Evolutionary conservation across 192 early-diverging fungal genomes (phyloP), one percentile per base, ranked within the genome.

Genomic region (Paraglomus occultum): DNA sequence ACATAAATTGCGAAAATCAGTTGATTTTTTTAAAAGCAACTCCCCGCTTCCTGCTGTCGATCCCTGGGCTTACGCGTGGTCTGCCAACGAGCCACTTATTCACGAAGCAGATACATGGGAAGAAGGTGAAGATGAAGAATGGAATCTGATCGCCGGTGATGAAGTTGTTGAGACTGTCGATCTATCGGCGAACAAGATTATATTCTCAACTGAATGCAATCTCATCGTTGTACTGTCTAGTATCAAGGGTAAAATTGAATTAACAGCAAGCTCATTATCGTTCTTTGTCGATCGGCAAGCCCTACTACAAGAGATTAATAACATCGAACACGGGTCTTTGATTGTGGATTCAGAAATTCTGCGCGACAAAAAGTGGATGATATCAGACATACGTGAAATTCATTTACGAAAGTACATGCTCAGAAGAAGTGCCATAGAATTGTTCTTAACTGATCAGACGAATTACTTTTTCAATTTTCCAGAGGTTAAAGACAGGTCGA

Each of bases 381-480:
- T 70, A 18, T 70, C 55, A 39, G 67, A 70, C 3, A 70, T 70
- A 50, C 42, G 67, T 12, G 67, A 70, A 49, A 70, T 70, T 39
- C 45, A 53, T 57, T 51, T 70, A 18, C 54, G 67, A 4, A 70
- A 70, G 23, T 57, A 70, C 59, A 38, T 70, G 39, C 51, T 70
- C 10, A 70, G 31, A 59, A 5, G 46, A 39, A 70, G 67, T 70
- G 67, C 67, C 0, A 14, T 70, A n/a, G 67, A 70, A 59, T 39
- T 70, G 38, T 70, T 70, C 40, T 39, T 70, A 11, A 70, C 55
- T 2, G 67, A 70, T 70, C 55, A 58, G 58, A 70, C 67, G 11
- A 70, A 70, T 59, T 70, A 70, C 50, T 70, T 70, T 54, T 70
- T 70, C 42, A 70, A 70, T 47, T 70, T 70, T 20, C 23, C 55